Percentiles rank a stretch among this genome's conserved stretches.
Evolutionary conservation across 2,329 filamentous ascomycete genomes (phyloP).

Genomic region (Sporothrix euskadiensis): DNA sequence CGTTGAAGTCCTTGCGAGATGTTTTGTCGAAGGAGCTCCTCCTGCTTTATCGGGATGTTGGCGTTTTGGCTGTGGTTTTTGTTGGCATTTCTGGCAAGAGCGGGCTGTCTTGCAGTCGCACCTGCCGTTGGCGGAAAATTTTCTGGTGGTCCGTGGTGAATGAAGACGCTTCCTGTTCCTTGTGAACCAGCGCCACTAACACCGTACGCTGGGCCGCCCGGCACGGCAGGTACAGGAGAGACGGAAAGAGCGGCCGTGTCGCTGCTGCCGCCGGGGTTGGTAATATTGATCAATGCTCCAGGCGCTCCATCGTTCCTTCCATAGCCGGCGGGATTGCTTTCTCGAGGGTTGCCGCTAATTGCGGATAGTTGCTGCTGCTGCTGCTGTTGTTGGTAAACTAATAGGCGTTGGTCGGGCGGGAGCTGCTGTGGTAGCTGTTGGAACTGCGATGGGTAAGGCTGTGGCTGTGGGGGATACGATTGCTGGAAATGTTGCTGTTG

Average conservation of each 20-base stretch:
- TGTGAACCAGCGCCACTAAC: neutral
- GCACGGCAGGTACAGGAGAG: neutral
- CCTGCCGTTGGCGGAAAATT: slow-evolving; percentile 18
- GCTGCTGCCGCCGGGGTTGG: neutral
- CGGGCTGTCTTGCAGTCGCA: slow-evolving; percentile 4
- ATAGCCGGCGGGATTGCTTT: neutral
- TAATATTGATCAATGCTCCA: neutral
- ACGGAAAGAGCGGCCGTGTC: slow-evolving; percentile 13
- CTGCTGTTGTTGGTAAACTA: slow-evolving; percentile 29
- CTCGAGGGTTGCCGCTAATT: neutral
- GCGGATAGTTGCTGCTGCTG: slow-evolving; percentile 29
- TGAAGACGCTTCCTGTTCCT: neutral
- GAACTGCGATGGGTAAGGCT: neutral
- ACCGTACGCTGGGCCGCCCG: neutral
- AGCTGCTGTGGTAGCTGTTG: slow-evolving; percentile 21
- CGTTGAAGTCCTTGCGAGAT: neutral
- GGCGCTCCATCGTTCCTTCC: neutral
- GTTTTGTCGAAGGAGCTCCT: neutral
- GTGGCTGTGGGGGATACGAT: neutral
- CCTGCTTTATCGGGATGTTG: neutral
- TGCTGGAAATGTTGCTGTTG: slow-evolving; percentile 31
- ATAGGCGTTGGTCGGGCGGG: slow-evolving; percentile 3
- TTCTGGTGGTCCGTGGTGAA: neutral
- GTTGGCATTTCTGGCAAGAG: neutral
- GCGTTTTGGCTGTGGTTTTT: neutral